Conservation (phyloP, 2,329 filamentous ascomycete genomes). For the Cercospora brassicicola region DNA sequence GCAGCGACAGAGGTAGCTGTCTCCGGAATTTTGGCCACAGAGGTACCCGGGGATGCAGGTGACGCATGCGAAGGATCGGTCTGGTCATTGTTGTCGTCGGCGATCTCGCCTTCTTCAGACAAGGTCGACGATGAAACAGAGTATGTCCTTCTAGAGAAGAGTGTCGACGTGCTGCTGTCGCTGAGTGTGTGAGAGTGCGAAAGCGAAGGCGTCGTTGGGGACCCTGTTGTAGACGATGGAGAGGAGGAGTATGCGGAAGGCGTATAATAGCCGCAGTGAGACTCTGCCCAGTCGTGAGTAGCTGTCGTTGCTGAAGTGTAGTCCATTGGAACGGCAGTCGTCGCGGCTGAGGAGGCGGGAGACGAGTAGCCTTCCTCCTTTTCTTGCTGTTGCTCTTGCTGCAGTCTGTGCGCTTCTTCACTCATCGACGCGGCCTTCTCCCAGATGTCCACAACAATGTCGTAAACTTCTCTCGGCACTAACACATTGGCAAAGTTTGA, state of each 20-base stretch:
- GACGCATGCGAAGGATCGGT: too few species aligned
- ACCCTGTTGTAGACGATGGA: not conserved
- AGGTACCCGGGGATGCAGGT: too few species aligned
- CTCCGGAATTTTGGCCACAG: not conserved
- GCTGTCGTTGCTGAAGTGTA: not conserved
- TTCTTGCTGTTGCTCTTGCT: not conserved
- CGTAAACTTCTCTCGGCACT: not conserved
- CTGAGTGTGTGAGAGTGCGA: not conserved
- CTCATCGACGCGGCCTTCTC: not conserved
- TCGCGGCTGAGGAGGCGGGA: not conserved
- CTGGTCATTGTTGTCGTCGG: not conserved
- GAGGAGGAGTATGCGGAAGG: not conserved
- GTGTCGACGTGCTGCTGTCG: not conserved
- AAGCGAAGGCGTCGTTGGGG: not conserved
- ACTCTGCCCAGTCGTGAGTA: not conserved
- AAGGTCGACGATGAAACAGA: not conserved
- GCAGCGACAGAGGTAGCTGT: not conserved
- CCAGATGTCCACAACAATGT: not conserved
- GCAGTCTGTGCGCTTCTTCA: not conserved
- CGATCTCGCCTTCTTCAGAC: not conserved
- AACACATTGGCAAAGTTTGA: conserved; percentile 9
- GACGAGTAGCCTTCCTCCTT: not conserved
- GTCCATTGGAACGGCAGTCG: not conserved
- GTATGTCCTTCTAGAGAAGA: not conserved
- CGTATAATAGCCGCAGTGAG: not conserved